Base-by-base conservation (phyloP, 108 stramenopile genomes). In the Thalassiosira profunda region DNA sequence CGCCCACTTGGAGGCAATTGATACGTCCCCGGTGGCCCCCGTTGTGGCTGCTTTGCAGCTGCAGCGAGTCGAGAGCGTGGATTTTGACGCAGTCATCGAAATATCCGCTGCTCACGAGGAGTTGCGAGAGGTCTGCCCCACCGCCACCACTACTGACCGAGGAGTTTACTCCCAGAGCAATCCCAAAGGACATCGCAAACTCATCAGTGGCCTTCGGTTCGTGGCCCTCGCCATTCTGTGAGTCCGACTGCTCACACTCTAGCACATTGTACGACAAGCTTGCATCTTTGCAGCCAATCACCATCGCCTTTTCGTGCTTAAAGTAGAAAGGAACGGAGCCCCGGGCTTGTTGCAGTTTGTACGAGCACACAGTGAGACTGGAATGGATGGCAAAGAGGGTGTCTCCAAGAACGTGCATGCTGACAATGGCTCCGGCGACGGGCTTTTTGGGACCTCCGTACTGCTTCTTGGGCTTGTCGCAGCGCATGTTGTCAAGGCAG, bases 21-120 rank as follows among this genome's bases (percentile, higher is more conserved):
- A 91, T 87, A 17, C 74, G 64, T 35, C 88, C 93, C 29, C 70
- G 66, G 63, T 91, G 90, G 1, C 88, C 84, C 21, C 90, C 93
- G 26, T 51, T 70, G n/a, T 83, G 64, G 36, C 71, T 79, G 35
- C 64, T 33, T 10, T 83, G 74, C 14, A 87, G 51, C 33, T 83
- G 74, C 1, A 79, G 48, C 4, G 73, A 52, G 37, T 90, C 93
- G 10, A 86, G 47, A 8, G 86, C 74, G 67, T 91, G 88, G n/a
- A 87, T 72, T 59, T 85, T 90, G 20, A 94, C 47, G 30, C 78
- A 58, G 37, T 91, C 62, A 60, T 94, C 90, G 69, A 83, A 87
- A 57, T 90, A 91, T 9, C 87, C 88, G 66, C 84, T 88, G 67
- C 86, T 88, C 46, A 90, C 44, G 34, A 93, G 48, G 30, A 85